Base-by-base conservation (phyloP, 2,329 filamentous ascomycete species). In the Aspergillus glaucus region DNA sequence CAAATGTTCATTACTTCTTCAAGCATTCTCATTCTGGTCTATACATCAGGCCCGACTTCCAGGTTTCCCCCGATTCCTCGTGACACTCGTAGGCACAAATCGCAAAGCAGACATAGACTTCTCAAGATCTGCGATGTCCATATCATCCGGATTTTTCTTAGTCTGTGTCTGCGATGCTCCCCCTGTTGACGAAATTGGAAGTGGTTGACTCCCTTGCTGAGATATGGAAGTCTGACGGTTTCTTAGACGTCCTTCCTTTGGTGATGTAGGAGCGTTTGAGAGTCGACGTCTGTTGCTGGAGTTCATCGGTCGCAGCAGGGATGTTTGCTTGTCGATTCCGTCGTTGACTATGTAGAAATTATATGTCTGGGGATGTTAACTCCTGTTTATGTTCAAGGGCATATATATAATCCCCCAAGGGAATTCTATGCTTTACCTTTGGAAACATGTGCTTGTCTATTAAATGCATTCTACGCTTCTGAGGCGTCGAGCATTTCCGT, bases 391-490 rank as follows among this genome's bases (percentile, higher is more conserved):
- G 26, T 12, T 12, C 26, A 30, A 30, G 26, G 26, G 10, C 26
- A 9, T 30, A 12, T 30, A 10, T 4, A 30, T 5, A 2, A 30
- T 30, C 10, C 10, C 4, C 10, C 26, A 4, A 30, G 9, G 10
- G 10, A 30, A 24, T 12, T 24, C 8, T 15, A 42, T 36, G 34
- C n/a, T 63, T 52, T 62, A 75, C 74, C 64, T 81, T 83, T 9
- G 91, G 92, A 63, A 93, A 98, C 71, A 85, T 79, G 69, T 98
- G 93, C 72, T 95, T 96, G 74, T 95, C 91, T 57, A 95, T 88
- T 56, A 95, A 77, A 74, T 98, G 92, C 65, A 88, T 81, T 30
- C 88, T 80, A 41, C 93, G 81, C 69, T 95, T 97, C 61, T 88
- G 84, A 26, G 86, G 84, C 3, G 87, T 90, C 48, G 81, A 82